These are phyloP conservation scores for Dalbergia cultrata DNA, from an alignment of 306 rosid genomes.

Conservation along the genomic window DNA sequence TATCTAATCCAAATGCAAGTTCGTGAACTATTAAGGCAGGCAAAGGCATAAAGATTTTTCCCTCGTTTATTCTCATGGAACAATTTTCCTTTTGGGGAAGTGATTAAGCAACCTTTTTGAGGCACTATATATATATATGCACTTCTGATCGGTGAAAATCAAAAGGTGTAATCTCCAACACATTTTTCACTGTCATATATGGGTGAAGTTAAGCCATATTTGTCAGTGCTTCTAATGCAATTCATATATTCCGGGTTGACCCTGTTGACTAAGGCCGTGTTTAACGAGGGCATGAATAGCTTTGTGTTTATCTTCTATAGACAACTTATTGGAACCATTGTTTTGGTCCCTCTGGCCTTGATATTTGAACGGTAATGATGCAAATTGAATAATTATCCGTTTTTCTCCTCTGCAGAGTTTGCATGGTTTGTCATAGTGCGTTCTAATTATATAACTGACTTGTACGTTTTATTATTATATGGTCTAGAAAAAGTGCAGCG, in stretches of 20 bases:
- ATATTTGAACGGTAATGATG: constrained; percentile 55
- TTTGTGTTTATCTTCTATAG: constrained; percentile 61
- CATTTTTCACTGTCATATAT: constrained; percentile 38
- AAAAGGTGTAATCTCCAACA: constrained; percentile 15
- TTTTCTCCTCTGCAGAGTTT: not conserved
- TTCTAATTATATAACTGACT: constrained; percentile 10
- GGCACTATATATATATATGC: constrained; percentile 21
- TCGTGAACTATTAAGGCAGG: not conserved
- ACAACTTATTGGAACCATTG: constrained; percentile 54
- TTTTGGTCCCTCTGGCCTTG: constrained; percentile 58
- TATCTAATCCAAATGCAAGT: constrained; percentile 12
- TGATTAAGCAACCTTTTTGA: constrained; percentile 8
- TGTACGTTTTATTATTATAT: constrained; percentile 6
- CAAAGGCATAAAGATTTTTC: constrained; percentile 19
- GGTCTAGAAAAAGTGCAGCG: constrained; percentile 52
- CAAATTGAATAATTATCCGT: not conserved
- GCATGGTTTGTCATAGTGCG: not conserved
- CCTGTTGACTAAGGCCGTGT: constrained; percentile 64
- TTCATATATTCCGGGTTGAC: constrained; percentile 60
- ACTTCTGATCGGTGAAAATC: constrained; percentile 13
- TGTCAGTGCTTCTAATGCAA: constrained; percentile 59
- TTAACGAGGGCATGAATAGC: constrained; percentile 60
- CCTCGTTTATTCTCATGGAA: not conserved
- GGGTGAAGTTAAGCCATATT: constrained; percentile 63
- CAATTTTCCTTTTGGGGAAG: constrained; percentile 1